Evolutionary conservation across 179 eudicot species (phyloP), one percentile per base, ranked within the genome.

Genomic region (Pouteria campechiana): DNA sequence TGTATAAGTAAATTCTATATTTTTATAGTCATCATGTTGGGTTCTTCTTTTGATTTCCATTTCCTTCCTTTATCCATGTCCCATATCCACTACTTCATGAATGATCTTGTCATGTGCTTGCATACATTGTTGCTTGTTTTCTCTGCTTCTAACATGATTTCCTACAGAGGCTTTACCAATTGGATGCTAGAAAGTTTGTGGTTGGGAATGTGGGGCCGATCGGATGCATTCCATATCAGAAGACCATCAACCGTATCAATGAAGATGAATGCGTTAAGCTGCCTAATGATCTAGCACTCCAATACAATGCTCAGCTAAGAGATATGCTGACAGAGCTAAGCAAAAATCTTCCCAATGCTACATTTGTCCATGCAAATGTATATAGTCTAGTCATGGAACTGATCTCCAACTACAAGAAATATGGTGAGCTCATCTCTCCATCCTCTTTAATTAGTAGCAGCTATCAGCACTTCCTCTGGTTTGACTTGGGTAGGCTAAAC

Each of bases 161-260:
- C 13, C 2, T 23, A 52, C 83, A 92, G 99, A 77, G 96, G 44
- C 68, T 92, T 55, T 92, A 92, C 34, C 44, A 60, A 30, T 15
- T 92, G 39, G 96, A 87, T 44, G 99, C 83, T 13, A 68, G 99
- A 43, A 92, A 92, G 46, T 87, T 92, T 8, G 64, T 87, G 40
- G 39, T 92, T 4, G 90, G 83, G 10, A 86, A 77, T 48, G 94
- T 92, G 10, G 99, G 99, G n/a, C 99, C 96, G 0, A 44, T 92
- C 5, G 99, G 99, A 5, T 92, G 99, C 73, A 92, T 92, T 29
- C 99, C 99, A 5, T 92, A 92, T 31, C 99, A 92, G 40, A 87
- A 78, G 63, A 82, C 93, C 11, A 75, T 92, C 5, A 82, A 92
- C 46, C 92, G 73, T 28, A 46, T 92, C 17, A 67, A 31, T 0